Base-by-base conservation (phyloP, 2,329 filamentous ascomycete genomes). In the Talaromyces amestolkiae region DNA sequence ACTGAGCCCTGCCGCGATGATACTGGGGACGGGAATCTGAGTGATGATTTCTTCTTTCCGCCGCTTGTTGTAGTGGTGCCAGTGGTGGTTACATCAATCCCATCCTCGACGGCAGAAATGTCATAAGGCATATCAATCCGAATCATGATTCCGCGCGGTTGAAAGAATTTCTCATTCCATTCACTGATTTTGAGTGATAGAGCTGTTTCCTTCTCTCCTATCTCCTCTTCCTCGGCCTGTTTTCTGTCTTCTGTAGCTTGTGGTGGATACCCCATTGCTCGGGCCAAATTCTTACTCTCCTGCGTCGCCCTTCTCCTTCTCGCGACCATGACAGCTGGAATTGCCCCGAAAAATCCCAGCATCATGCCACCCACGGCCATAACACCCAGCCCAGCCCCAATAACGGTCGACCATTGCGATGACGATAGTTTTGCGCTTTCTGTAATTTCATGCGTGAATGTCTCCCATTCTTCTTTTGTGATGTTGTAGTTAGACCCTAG, bases 111-210 rank as follows among this genome's bases (percentile, higher is more conserved):
- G 19, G 74, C 72, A 9, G 69, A 66, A 17, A 70, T 68, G 60
- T 75, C 72, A 53, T 71, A 69, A 0, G 74, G 74, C 39, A 76
- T 63, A 64, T 76, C 74, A 10, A 76, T 68, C 22, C 74, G 69
- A 17, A 76, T 73, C 54, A 76, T 22, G 11, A 76, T 45, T 1
- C 73, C 73, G 11, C 70, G 64, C 1, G 73, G 73, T 24, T 65
- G 47, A 56, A 76, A 76, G 49, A 73, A 72, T 3, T 65, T 66
- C 35, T 73, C 70, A 51, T 76, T 76, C 74, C 74, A 76, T 3
- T 61, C 22, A 0, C 69, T 61, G 27, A 76, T 70, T 56, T 72
- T 70, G 0, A 54, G 63, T 17, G 71, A 62, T 1, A 76, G 67
- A 27, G 22, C 47, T 4, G 63, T 39, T 33, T 65, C 64, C 13